Evolutionary conservation across 1,284 basidiomycete genomes (phyloP).

Genomic region (Xerocomus minutiporus): DNA sequence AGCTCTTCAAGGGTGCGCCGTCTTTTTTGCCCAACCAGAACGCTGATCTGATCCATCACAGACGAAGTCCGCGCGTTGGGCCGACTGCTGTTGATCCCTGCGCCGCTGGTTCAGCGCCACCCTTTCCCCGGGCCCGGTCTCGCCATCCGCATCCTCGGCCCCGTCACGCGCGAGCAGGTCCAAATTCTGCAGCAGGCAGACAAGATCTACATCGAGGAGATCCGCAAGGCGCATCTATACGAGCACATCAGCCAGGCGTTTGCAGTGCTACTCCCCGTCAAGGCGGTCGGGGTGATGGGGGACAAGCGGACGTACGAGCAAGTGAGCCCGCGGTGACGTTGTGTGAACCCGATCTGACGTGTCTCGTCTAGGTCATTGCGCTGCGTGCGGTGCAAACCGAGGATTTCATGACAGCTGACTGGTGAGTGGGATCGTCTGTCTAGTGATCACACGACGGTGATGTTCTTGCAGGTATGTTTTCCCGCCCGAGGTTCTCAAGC

Average conservation of each 20-base stretch:
- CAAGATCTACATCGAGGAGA: slow-evolving; percentile 97
- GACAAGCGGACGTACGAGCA: slow-evolving; percentile 98
- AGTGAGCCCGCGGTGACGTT: slow-evolving; percentile 38
- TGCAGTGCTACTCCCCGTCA: slow-evolving; percentile 93
- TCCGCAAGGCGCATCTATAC: slow-evolving; percentile 88
- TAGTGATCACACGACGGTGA: background rate
- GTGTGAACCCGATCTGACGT: slow-evolving; percentile 1
- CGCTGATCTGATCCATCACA: slow-evolving; percentile 28
- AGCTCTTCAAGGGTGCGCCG: slow-evolving; percentile 90
- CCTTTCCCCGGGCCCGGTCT: slow-evolving; percentile 99
- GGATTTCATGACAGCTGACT: slow-evolving; percentile 98
- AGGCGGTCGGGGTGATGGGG: slow-evolving; percentile 97
- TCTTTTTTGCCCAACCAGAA: background rate
- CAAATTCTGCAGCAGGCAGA: slow-evolving; percentile 94
- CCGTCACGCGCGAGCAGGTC: slow-evolving; percentile 91
- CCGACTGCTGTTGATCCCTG: slow-evolving; percentile 86
- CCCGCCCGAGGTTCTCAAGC: slow-evolving; percentile 85
- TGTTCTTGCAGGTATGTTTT: slow-evolving; percentile 74
- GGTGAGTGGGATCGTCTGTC: slow-evolving; percentile 44
- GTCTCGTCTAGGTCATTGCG: slow-evolving; percentile 64
- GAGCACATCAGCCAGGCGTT: slow-evolving; percentile 97
- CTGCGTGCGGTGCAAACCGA: slow-evolving; percentile 89
- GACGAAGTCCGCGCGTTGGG: slow-evolving; percentile 97
- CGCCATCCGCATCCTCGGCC: slow-evolving; percentile 97
- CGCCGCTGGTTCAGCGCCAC: slow-evolving; percentile 91